Conservation (phyloP, 345 rosid genomes). For the Jatropha curcas region DNA sequence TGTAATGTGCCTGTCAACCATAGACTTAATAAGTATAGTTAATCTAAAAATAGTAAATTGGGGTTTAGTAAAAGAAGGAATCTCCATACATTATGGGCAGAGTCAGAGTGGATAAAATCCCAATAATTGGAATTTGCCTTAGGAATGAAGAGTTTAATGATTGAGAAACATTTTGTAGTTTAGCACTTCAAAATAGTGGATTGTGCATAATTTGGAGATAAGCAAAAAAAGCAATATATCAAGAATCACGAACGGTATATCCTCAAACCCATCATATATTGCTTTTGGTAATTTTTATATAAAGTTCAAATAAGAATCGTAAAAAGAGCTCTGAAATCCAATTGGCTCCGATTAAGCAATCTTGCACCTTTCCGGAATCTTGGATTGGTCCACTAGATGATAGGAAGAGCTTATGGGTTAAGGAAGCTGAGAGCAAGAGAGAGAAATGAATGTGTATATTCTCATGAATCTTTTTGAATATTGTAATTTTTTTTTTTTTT, state of each 20-base stretch:
- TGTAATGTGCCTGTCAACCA: too few relatives aligned
- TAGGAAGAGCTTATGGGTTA: neutral
- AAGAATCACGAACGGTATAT: slow-evolving; percentile 10
- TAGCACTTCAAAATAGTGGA: neutral
- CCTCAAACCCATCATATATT: neutral
- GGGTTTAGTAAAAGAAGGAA: neutral
- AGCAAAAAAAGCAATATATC: neutral
- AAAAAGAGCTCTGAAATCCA: neutral
- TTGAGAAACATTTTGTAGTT: neutral
- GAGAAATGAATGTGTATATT: too few relatives aligned
- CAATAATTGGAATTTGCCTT: neutral
- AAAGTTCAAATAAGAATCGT: neutral
- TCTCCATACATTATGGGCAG: neutral
- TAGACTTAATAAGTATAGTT: too few relatives aligned
- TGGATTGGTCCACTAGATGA: neutral
- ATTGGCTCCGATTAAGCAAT: neutral
- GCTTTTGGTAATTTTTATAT: neutral
- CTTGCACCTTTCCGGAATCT: neutral
- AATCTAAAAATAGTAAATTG: too few relatives aligned
- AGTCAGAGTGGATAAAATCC: too few relatives aligned
- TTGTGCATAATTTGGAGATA: neutral
- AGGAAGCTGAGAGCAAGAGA: neutral
- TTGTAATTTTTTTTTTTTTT: too few relatives aligned
- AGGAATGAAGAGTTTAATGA: neutral
- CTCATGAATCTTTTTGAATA: too few relatives aligned